Conservation (phyloP, 306 rosid species). For the Elaeagnus macrophylla region DNA sequence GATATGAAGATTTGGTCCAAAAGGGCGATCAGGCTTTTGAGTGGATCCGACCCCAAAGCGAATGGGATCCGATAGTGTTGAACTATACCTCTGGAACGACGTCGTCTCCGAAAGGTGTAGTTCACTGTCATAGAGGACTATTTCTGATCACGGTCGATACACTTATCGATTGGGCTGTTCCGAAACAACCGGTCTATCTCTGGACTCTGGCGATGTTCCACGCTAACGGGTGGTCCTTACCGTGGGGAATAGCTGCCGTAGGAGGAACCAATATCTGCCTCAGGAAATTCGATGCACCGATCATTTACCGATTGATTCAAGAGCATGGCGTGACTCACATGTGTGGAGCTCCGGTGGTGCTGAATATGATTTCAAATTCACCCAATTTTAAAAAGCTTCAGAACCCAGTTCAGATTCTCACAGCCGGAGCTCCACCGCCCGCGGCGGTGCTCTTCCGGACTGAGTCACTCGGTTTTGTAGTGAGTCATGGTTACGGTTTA, state of each 20-base stretch:
- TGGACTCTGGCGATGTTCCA: slow-evolving; percentile 17
- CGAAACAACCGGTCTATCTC: slow-evolving; percentile 9
- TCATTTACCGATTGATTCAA: background rate
- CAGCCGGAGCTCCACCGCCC: slow-evolving; percentile 7
- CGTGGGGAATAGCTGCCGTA: slow-evolving; percentile 14
- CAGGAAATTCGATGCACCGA: slow-evolving; percentile 8
- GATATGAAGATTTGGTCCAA: background rate
- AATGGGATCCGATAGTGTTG: slow-evolving; percentile 11
- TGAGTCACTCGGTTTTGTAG: background rate
- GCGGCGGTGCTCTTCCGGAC: slow-evolving; percentile 2
- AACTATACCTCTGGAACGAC: slow-evolving; percentile 13
- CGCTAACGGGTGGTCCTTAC: slow-evolving; percentile 11
- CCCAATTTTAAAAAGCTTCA: background rate
- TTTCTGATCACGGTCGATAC: background rate
- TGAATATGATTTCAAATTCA: slow-evolving; percentile 5
- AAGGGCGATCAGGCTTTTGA: slow-evolving; percentile 6
- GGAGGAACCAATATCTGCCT: slow-evolving; percentile 20
- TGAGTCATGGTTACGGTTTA: slow-evolving; percentile 8
- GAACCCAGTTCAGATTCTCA: background rate
- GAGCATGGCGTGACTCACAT: background rate
- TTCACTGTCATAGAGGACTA: slow-evolving; percentile 8
- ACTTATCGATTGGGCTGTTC: slow-evolving; percentile 4
- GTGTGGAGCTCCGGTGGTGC: slow-evolving; percentile 1
- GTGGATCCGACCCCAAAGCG: slow-evolving; percentile 8
- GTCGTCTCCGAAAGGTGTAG: slow-evolving; percentile 11